Percentiles rank a stretch among this genome's conserved stretches.
These are phyloP conservation scores for Epichloe sibirici DNA, from an alignment of 2,329 filamentous ascomycete genomes.

Conservation along the genomic window DNA sequence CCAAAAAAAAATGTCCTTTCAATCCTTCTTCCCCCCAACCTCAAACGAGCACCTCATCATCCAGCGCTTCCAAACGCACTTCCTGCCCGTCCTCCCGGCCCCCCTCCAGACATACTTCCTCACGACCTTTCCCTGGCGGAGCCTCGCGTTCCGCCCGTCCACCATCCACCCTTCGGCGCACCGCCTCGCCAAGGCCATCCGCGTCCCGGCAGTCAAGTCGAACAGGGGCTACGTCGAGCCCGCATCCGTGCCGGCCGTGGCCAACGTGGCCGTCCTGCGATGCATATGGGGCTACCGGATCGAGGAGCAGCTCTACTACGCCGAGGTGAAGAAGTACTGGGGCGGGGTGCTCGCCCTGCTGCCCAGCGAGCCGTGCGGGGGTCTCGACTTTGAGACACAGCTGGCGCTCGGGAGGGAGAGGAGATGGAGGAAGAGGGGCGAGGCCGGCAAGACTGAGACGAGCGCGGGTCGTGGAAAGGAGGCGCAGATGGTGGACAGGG, in stretches of 20 bases:
- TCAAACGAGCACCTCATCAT: neutral
- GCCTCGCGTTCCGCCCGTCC: neutral
- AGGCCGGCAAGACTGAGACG: neutral
- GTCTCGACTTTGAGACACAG: neutral
- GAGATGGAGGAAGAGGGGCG: neutral
- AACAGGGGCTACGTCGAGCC: neutral
- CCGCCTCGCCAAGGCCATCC: neutral
- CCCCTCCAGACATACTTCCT: neutral
- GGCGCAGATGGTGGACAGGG: neutral
- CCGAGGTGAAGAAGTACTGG: neutral
- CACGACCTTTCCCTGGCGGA: neutral
- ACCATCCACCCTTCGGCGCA: neutral
- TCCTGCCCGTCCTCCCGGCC: neutral
- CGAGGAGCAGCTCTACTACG: neutral
- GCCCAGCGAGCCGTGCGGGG: neutral
- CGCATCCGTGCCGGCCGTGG: neutral
- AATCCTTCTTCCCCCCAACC: neutral
- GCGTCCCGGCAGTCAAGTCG: neutral
- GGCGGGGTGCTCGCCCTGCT: neutral
- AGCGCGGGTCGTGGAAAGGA: neutral
- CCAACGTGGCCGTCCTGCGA: neutral
- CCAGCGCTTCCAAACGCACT: neutral
- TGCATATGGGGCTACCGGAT: neutral
- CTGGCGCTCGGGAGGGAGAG: neutral
- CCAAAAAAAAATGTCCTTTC: neutral